These are phyloP conservation scores for Trypanosoma caninum DNA, from an alignment of 208 protist species.

Conservation along the genomic window DNA sequence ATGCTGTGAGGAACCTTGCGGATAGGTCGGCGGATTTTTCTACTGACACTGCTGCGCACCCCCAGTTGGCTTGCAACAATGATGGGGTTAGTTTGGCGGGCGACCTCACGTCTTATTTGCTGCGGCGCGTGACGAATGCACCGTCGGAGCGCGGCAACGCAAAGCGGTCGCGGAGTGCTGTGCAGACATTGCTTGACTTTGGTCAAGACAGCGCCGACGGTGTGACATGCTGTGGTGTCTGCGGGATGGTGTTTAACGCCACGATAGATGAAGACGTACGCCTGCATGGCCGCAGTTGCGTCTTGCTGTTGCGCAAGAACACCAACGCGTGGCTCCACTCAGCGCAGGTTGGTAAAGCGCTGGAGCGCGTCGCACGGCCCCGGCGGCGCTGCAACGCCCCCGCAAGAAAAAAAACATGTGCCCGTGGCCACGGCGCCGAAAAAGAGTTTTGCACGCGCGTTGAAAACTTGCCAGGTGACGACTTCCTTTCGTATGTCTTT, in stretches of 20 bases:
- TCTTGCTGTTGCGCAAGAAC: not conserved
- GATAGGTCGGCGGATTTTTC: not conserved
- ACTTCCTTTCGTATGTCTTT: slow-evolving; percentile 19
- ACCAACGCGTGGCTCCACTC: slow-evolving; percentile 9
- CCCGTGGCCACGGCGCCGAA: not conserved
- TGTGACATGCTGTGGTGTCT: slow-evolving; percentile 33
- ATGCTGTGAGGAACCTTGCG: not conserved
- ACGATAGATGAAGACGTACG: slow-evolving; percentile 32
- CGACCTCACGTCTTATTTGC: not conserved
- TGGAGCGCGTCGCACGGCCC: not conserved
- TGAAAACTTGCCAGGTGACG: not conserved
- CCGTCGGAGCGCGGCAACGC: not conserved
- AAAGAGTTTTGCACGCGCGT: slow-evolving; percentile 1
- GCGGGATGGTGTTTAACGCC: slow-evolving; percentile 62
- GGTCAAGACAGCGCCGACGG: slow-evolving; percentile 41
- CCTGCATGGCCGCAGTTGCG: slow-evolving; percentile 49
- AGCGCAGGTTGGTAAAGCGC: not conserved
- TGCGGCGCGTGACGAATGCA: not conserved
- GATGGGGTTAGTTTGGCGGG: not conserved
- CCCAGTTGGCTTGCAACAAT: not conserved
- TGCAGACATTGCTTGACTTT: slow-evolving; percentile 75
- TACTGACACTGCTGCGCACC: not conserved
- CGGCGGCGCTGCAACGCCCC: not conserved
- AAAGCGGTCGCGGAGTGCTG: not conserved
- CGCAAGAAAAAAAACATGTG: not conserved